phyloP scores from a whole-genome alignment of 352 stramenopile species.

The Thraustotheca clavata region DNA sequence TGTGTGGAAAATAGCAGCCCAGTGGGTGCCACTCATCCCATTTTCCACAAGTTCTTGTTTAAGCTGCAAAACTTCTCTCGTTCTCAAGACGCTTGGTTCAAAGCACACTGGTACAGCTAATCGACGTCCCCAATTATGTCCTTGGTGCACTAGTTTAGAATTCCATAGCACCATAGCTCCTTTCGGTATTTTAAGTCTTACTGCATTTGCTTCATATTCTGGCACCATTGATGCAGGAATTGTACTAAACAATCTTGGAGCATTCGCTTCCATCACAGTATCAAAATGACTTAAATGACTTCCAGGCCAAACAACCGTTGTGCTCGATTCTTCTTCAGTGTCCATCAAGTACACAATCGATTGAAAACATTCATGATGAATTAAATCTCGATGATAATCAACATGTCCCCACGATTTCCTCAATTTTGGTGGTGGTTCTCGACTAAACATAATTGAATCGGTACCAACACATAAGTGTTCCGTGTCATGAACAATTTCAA shows the following conservation, averaged over 20 bases:
- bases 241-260: neutral
- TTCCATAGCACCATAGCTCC: neutral
- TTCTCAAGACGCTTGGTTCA: neutral
- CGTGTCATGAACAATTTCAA: neutral
- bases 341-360: conserved; percentile 6
- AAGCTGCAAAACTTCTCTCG: neutral
- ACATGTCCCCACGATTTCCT: neutral
- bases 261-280: neutral
- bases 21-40: neutral
- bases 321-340: neutral
- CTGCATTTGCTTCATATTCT: neutral
- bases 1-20: neutral
- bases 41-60: neutral
- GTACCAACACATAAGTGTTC: neutral
- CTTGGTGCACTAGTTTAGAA: neutral
- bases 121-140: neutral
- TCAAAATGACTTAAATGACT: neutral
- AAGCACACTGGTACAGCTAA: neutral
- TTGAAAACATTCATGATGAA: neutral
- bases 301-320: neutral
- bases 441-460: conserved; percentile 1
- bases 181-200: neutral
- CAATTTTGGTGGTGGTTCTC: neutral
- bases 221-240: neutral
- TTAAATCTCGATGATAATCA: neutral